Percentiles rank a stretch among this genome's conserved stretches.
Conservation (phyloP, 2,329 filamentous ascomycete species). For the Beauveria sp. region DNA sequence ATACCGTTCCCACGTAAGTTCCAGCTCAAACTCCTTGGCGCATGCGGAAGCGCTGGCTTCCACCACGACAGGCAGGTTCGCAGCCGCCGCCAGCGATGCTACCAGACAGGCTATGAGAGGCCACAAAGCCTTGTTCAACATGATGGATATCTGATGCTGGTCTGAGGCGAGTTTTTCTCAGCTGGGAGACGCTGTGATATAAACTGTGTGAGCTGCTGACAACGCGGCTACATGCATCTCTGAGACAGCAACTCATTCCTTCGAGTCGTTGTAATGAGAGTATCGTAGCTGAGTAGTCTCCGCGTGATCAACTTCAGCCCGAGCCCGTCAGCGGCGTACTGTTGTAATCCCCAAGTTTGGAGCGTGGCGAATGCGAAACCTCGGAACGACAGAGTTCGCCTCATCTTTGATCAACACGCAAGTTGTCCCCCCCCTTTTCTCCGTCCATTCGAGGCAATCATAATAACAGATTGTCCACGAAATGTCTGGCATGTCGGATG, state of each 20-base stretch:
- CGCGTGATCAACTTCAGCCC: neutral
- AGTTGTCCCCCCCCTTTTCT: neutral
- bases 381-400: neutral
- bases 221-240: neutral
- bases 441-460: neutral
- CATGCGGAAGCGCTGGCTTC: neutral
- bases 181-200: too few relatives aligned
- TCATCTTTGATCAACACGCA: neutral
- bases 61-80: neutral
- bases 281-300: neutral
- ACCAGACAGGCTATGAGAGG: neutral
- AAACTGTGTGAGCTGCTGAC: neutral
- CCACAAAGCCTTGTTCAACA: neutral
- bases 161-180: neutral
- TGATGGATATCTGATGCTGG: neutral
- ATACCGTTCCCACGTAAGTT: conserved; percentile 29
- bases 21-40: conserved; percentile 20
- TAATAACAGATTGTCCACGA: neutral
- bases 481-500: neutral
- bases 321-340: neutral
- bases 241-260: neutral
- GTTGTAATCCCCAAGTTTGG: neutral
- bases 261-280: neutral
- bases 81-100: neutral
- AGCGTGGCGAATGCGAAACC: neutral